phyloP scores from a whole-genome alignment of 139 green algal species.

The Chlorella ohadii region DNA sequence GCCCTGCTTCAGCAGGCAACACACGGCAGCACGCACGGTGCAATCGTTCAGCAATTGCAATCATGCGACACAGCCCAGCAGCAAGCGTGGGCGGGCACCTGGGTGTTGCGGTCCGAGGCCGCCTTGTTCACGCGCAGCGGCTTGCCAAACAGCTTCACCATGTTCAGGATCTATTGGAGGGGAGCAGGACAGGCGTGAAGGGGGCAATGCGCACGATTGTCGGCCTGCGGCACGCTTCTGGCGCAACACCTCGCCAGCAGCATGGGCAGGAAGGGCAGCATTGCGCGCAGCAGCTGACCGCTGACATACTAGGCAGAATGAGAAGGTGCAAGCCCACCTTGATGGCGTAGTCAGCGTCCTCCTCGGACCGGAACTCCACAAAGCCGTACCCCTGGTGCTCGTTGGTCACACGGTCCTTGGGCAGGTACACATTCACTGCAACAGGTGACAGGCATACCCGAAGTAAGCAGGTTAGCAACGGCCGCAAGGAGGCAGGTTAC shows the following conservation, averaged over 20 bases:
- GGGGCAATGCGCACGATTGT: no score
- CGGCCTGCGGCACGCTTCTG: no score
- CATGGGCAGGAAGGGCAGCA: no score
- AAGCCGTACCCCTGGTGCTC: slow-evolving; percentile 98
- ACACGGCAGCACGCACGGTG: no score
- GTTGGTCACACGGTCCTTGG: slow-evolving; percentile 97
- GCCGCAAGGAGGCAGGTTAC: no score
- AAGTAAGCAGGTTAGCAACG: no score
- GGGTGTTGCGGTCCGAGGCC: slow-evolving; percentile 78
- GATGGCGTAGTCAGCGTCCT: slow-evolving; percentile 97
- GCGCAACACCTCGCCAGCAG: neutral
- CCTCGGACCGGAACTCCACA: slow-evolving; percentile 93
- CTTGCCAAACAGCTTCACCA: slow-evolving; percentile 89
- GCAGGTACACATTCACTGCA: slow-evolving; percentile 97
- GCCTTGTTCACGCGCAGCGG: slow-evolving; percentile 97
- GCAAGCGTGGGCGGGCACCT: no score
- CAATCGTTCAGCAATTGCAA: no score
- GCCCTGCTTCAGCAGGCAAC: no score
- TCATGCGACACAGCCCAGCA: no score
- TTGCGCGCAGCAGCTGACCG: neutral
- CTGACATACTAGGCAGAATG: no score
- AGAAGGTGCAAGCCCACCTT: slow-evolving; percentile 64
- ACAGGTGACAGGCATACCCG: no score
- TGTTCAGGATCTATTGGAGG: slow-evolving; percentile 29
- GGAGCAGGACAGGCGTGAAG: neutral